Conservation (phyloP, 805 yeast genomes). For the Naumovozyma baii region DNA sequence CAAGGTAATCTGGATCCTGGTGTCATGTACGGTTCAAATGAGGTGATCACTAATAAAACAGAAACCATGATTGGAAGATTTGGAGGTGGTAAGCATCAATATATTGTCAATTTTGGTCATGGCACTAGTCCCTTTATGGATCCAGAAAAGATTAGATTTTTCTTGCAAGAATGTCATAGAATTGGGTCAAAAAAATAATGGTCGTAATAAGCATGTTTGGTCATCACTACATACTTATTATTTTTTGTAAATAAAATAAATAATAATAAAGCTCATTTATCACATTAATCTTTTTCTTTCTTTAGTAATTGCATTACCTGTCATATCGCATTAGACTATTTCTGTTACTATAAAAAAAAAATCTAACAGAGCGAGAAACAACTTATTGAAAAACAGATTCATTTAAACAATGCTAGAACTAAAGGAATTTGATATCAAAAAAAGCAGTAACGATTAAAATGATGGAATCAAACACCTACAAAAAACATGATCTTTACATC, state of each 20-base stretch:
- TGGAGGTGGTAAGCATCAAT: slow-evolving; percentile 87
- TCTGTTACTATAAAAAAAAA: too few relatives aligned
- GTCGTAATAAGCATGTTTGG: too few relatives aligned
- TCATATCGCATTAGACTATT: too few relatives aligned
- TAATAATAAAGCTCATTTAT: too few relatives aligned
- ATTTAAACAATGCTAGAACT: too few relatives aligned
- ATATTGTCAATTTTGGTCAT: slow-evolving; percentile 93
- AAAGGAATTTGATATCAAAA: too few relatives aligned
- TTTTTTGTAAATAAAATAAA: too few relatives aligned
- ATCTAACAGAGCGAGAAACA: too few relatives aligned
- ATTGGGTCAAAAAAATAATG: slow-evolving; percentile 44
- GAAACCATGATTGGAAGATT: slow-evolving; percentile 83
- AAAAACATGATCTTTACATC: slow-evolving; percentile 38
- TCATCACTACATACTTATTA: too few relatives aligned
- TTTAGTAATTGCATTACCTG: too few relatives aligned
- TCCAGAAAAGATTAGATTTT: slow-evolving; percentile 78
- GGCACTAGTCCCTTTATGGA: slow-evolving; percentile 98
- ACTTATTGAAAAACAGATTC: too few relatives aligned
- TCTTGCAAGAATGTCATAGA: slow-evolving; percentile 80
- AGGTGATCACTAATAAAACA: slow-evolving; percentile 68
- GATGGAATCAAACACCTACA: slow-evolving; percentile 1
- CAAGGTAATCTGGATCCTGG: slow-evolving; percentile 98
- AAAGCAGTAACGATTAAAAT: neutral
- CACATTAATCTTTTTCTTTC: too few relatives aligned
- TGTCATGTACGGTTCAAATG: slow-evolving; percentile 80